Percentiles rank a stretch among this genome's conserved stretches.
These are phyloP conservation scores for Pichia occidentalis DNA, from an alignment of 805 yeast species.

Conservation along the genomic window DNA sequence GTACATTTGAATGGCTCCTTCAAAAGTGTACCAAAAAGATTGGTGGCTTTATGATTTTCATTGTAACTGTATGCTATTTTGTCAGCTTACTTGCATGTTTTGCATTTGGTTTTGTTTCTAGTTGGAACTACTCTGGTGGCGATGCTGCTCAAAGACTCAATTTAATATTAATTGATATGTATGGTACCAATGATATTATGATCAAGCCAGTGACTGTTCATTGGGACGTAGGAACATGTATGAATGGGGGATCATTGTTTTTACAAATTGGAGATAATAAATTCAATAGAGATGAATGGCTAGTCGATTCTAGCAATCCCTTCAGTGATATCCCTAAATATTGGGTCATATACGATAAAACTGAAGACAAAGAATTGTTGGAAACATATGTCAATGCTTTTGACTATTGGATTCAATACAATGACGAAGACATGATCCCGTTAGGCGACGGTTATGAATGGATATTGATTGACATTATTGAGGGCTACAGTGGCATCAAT, in stretches of 20 bases:
- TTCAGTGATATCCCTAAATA: constrained; percentile 6
- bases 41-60: constrained; percentile 19
- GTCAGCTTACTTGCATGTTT: constrained; percentile 35
- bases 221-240: constrained; percentile 73
- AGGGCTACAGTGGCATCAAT: constrained; percentile 38
- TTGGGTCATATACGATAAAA: constrained; percentile 60
- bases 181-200: constrained; percentile 4
- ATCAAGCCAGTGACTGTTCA: constrained; percentile 42
- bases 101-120: constrained; percentile 54
- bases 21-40: neutral
- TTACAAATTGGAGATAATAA: constrained; percentile 45
- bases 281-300: neutral
- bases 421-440: constrained; percentile 23
- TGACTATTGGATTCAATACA: constrained; percentile 44
- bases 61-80: constrained; percentile 30
- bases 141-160: constrained; percentile 56
- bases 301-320: neutral
- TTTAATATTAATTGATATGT: constrained; percentile 11
- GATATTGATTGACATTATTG: constrained; percentile 34
- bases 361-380: constrained; percentile 47
- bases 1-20: constrained; percentile 7
- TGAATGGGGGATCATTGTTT: constrained; percentile 81
- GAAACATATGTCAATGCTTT: constrained; percentile 25
- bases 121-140: constrained; percentile 88
- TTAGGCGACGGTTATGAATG: constrained; percentile 33